Evolutionary conservation across 2,329 filamentous ascomycete genomes (phyloP).

Genomic region (Sclerotinia subarctica): DNA sequence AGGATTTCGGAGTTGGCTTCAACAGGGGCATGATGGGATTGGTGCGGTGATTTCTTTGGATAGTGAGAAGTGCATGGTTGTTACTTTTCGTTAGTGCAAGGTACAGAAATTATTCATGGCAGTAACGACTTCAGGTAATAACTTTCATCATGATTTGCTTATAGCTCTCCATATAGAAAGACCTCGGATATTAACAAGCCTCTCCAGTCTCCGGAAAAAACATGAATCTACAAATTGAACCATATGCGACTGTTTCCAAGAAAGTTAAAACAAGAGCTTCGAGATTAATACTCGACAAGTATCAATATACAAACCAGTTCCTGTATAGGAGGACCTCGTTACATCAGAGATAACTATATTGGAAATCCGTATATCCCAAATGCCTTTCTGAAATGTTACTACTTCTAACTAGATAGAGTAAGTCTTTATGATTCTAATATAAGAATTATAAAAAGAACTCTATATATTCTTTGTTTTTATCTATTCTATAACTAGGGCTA

Average conservation of each 20-base stretch:
- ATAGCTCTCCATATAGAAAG: neutral
- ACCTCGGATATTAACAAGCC: neutral
- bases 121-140: slow-evolving; percentile 9
- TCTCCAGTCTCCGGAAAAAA: neutral
- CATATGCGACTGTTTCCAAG: neutral
- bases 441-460: too few relatives aligned
- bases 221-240: neutral
- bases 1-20: slow-evolving; percentile 1
- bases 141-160: neutral
- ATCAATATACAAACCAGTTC: neutral
- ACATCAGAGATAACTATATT: too few relatives aligned
- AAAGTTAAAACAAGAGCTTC: neutral
- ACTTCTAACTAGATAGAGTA: too few relatives aligned
- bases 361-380: too few relatives aligned
- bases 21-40: neutral
- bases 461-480: too few relatives aligned
- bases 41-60: neutral
- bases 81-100: neutral
- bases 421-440: too few relatives aligned
- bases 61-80: neutral
- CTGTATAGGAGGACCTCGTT: neutral
- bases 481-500: too few relatives aligned
- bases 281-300: neutral
- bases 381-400: too few relatives aligned
- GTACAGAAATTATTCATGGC: neutral